Evolutionary conservation across 495 filamentous ascomycete species (phyloP).

Genomic region (Podospora fimiseda): DNA sequence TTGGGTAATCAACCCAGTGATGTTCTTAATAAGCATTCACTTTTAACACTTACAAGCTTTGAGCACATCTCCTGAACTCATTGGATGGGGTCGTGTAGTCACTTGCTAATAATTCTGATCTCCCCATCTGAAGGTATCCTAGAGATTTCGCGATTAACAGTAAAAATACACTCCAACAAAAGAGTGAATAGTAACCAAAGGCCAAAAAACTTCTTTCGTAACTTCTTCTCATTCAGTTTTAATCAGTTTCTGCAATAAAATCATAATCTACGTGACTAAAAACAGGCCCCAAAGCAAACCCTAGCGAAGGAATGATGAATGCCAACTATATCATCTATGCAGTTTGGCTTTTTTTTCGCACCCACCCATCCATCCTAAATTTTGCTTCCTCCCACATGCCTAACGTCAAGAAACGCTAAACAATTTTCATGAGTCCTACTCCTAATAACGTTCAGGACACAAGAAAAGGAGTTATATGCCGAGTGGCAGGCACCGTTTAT

Average conservation of each 20-base stretch:
- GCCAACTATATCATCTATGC: slow-evolving; percentile 9
- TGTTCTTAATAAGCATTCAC: too few species aligned
- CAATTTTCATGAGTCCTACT: slow-evolving; percentile 10
- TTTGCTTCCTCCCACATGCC: slow-evolving; percentile 10
- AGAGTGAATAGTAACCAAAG: too few species aligned
- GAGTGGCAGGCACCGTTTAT: slow-evolving; percentile 48
- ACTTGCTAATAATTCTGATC: too few species aligned
- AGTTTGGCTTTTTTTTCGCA: slow-evolving; percentile 18
- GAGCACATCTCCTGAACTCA: too few species aligned
- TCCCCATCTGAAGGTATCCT: too few species aligned
- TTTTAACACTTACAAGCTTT: too few species aligned
- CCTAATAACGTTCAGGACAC: slow-evolving; percentile 27
- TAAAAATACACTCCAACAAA: too few species aligned
- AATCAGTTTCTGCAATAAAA: slow-evolving; percentile 15
- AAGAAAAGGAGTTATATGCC: slow-evolving; percentile 34
- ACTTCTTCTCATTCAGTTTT: too few species aligned
- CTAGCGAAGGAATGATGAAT: slow-evolving; percentile 17
- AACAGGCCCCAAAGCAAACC: slow-evolving; percentile 18
- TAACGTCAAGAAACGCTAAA: slow-evolving; percentile 9
- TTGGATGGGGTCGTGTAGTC: too few species aligned
- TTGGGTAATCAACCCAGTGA: too few species aligned
- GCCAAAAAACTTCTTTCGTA: too few species aligned
- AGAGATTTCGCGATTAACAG: too few species aligned
- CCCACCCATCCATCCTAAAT: slow-evolving; percentile 12
- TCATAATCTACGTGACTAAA: slow-evolving; percentile 28